Conservation (phyloP, 345 rosid species). For the Acer campestre region DNA sequence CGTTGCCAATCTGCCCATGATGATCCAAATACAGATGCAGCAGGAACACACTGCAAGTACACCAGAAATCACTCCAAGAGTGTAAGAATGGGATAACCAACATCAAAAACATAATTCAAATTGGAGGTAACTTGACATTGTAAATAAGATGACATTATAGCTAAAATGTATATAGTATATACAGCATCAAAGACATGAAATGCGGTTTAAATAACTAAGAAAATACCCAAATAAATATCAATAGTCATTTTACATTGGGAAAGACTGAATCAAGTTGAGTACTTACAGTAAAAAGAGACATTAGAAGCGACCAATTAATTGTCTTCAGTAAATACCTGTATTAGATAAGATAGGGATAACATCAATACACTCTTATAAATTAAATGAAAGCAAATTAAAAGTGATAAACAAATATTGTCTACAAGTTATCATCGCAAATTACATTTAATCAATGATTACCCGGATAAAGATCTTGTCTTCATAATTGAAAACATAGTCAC, state of each 20-base stretch:
- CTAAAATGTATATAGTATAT: too few relatives aligned
- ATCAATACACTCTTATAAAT: conserved; percentile 14
- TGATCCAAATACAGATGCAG: conserved; percentile 71
- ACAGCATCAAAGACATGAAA: background rate
- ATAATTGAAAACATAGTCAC: conserved; percentile 26
- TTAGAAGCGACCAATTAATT: conserved; percentile 71
- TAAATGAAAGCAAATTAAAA: conserved; percentile 1
- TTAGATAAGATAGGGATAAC: conserved; percentile 22
- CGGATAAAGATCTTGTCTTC: background rate
- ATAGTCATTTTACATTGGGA: background rate
- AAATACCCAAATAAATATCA: background rate
- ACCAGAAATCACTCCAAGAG: conserved; percentile 13
- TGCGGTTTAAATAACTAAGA: background rate
- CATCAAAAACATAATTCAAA: background rate
- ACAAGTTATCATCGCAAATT: background rate
- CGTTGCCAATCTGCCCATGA: conserved; percentile 79
- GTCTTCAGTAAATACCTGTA: conserved; percentile 64
- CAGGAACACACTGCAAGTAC: conserved; percentile 66
- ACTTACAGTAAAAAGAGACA: conserved; percentile 82
- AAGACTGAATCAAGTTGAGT: conserved; percentile 3
- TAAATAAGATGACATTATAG: background rate
- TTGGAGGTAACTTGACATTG: background rate
- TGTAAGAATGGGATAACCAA: background rate
- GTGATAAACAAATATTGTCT: background rate
- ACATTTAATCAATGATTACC: background rate